A percentile compares a stretch with the other conserved stretches of the same genome.
Evolutionary conservation across 2,329 filamentous ascomycete species (phyloP).

Genomic region (Fusarium nelsonii): DNA sequence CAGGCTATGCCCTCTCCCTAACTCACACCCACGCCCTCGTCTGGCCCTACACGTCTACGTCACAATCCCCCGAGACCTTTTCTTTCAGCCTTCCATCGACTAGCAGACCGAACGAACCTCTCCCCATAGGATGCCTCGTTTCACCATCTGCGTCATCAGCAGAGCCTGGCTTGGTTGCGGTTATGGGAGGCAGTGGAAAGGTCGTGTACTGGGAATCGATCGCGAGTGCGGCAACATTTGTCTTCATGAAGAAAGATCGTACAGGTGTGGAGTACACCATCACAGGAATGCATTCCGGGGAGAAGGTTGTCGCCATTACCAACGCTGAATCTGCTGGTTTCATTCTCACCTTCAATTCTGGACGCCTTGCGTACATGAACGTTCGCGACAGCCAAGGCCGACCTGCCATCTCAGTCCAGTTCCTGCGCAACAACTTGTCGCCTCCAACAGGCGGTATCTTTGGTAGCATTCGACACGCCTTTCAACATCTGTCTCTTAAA

Average conservation of each 20-base stretch:
- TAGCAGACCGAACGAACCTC: slow-evolving; percentile 74
- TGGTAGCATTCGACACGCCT: slow-evolving; percentile 81
- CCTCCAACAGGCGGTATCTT: slow-evolving; percentile 75
- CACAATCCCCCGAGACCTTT: slow-evolving; percentile 79
- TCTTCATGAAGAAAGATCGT: slow-evolving; percentile 84
- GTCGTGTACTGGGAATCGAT: slow-evolving; percentile 97
- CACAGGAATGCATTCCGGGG: slow-evolving; percentile 80
- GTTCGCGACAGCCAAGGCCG: slow-evolving; percentile 89
- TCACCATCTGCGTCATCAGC: slow-evolving; percentile 81
- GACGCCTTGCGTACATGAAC: slow-evolving; percentile 86
- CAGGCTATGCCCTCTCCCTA: slow-evolving; percentile 82
- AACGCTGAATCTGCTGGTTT: slow-evolving; percentile 90
- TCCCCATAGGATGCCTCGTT: slow-evolving; percentile 87
- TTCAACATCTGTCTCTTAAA: slow-evolving; percentile 76
- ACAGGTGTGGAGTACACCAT: slow-evolving; percentile 82
- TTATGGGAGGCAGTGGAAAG: slow-evolving; percentile 86
- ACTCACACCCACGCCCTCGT: slow-evolving; percentile 86
- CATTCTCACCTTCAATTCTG: slow-evolving; percentile 85
- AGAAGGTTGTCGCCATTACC: slow-evolving; percentile 80
- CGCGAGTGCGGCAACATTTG: slow-evolving; percentile 85
- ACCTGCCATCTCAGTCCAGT: slow-evolving; percentile 81
- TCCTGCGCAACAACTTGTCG: slow-evolving; percentile 73
- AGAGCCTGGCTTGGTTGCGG: slow-evolving; percentile 86
- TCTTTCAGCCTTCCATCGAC: slow-evolving; percentile 83
- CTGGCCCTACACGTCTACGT: slow-evolving; percentile 85